Evolutionary conservation across 176 grass and related monocot species (phyloP), one percentile per base, ranked within the genome.

Genomic region (Ampelocalamus luodianensis): DNA sequence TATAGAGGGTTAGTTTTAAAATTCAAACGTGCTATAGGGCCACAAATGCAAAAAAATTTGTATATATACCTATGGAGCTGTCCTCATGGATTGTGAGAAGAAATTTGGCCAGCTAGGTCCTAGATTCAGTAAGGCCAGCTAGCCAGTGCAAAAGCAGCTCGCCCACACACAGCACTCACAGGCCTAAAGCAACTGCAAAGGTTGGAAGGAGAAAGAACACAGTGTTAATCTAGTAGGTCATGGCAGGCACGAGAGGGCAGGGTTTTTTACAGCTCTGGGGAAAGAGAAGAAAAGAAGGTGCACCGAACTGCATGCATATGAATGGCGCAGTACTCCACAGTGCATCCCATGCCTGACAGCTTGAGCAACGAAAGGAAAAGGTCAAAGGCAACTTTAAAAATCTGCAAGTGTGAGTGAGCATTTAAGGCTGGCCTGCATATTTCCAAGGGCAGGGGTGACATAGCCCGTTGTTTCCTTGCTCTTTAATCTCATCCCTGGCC

Each of bases 391-490:
- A 17, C 72, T 82, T 53, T 71, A 53, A 77, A 79, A 45, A 51
- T 48, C 66, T 79, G 54, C 79, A 42, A 83, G 54, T 40, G 64
- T 71, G 79, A 34, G 79, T 71, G 79, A 34, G 79, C 79, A 88
- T 78, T 88, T 26, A 88, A 71, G 64, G 43, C 79, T 51, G 1
- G 42, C 54, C 53, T 83, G 72, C 64, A 53, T 83, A 32, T 83
- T 88, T 78, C 65, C 55, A 53, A 7, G 16, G 50, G 16, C 50
- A 36, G 3, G 65, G 7, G 37, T 56, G 74, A 74, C 82, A 38
- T 40, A 39, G 15, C 67, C 40, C 62, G 0, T 61, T 54, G 56
- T 38, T 73, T 53, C 15, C 1, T 73, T 54, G 29, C 56, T 73
- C 56, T n/a, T n/a, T n/a, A n/a, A n/a, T n/a, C n/a, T n/a, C n/a